phyloP scores from a whole-genome alignment of 441 rosid genomes.

The Erodium texanum region DNA sequence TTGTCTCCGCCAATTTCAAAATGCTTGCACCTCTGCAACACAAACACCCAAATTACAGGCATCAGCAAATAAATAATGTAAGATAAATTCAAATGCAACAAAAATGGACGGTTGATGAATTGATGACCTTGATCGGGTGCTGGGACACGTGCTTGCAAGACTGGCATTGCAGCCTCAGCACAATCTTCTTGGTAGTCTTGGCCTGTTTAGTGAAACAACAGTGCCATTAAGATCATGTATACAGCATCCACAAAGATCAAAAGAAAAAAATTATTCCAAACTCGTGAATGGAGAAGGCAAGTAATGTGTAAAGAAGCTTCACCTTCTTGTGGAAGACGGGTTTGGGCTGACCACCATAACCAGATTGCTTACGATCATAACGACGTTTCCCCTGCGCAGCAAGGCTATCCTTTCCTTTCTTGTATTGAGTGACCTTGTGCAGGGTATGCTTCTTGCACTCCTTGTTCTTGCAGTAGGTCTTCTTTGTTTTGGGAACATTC shows the following conservation, averaged over 20 bases:
- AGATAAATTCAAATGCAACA: no score
- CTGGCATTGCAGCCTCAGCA: constrained; percentile 24
- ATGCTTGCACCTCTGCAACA: constrained; percentile 23
- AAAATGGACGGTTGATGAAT: neutral
- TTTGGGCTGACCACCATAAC: constrained; percentile 23
- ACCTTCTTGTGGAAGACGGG: constrained; percentile 24
- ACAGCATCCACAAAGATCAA: no score
- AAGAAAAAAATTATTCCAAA: neutral
- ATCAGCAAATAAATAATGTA: neutral
- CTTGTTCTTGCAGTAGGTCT: constrained; percentile 23
- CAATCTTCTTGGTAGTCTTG: constrained; percentile 22
- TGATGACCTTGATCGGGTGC: constrained; percentile 19
- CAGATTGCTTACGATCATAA: constrained; percentile 22
- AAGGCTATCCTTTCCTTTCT: constrained; percentile 21
- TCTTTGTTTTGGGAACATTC: constrained; percentile 22
- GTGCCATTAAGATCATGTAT: neutral
- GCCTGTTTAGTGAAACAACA: constrained; percentile 6
- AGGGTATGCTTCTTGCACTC: constrained; percentile 24
- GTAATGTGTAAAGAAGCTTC: neutral
- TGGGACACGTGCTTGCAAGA: constrained; percentile 21
- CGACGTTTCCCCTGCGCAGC: constrained; percentile 22
- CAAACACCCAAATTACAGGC: neutral
- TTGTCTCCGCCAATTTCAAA: constrained; percentile 25
- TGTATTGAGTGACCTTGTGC: constrained; percentile 22
- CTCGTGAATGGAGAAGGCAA: neutral